These are phyloP conservation scores for Stephanodiscus triporus DNA, from an alignment of 108 stramenopile species.

Conservation along the genomic window DNA sequence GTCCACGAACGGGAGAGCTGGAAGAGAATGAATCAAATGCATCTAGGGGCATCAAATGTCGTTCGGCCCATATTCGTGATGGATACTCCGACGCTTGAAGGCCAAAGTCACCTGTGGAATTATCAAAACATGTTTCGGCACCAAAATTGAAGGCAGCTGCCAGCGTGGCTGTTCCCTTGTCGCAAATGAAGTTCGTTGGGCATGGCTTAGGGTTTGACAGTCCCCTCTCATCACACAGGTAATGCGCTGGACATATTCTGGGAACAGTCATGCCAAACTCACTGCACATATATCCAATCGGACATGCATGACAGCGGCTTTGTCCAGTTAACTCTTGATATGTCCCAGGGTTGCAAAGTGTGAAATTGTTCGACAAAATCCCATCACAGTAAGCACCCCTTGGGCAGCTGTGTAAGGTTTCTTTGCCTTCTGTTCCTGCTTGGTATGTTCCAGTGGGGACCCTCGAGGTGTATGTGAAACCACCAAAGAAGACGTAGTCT, in stretches of 20 bases:
- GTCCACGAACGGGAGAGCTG: slow-evolving; percentile 60
- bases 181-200: slow-evolving; percentile 73
- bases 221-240: slow-evolving; percentile 70
- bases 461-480: slow-evolving; percentile 15
- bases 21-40: slow-evolving; percentile 41
- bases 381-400: slow-evolving; percentile 55
- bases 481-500: slow-evolving; percentile 21
- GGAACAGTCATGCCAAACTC: slow-evolving; percentile 71
- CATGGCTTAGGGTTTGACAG: slow-evolving; percentile 56
- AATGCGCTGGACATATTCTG: slow-evolving; percentile 58
- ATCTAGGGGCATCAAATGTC: slow-evolving; percentile 49
- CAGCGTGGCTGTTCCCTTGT: slow-evolving; percentile 51
- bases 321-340: slow-evolving; percentile 71
- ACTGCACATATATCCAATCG: slow-evolving; percentile 79
- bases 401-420: slow-evolving; percentile 51
- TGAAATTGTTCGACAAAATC: slow-evolving; percentile 51
- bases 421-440: slow-evolving; percentile 53
- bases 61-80: slow-evolving; percentile 46
- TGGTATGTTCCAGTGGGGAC: slow-evolving; percentile 30
- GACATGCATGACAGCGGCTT: slow-evolving; percentile 61
- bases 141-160: slow-evolving; percentile 28
- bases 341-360: slow-evolving; percentile 73
- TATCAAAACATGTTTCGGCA: slow-evolving; percentile 71
- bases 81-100: slow-evolving; percentile 45
- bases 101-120: slow-evolving; percentile 65